phyloP scores from a whole-genome alignment of 208 protist genomes.

The Tritrichomonas musculus region DNA sequence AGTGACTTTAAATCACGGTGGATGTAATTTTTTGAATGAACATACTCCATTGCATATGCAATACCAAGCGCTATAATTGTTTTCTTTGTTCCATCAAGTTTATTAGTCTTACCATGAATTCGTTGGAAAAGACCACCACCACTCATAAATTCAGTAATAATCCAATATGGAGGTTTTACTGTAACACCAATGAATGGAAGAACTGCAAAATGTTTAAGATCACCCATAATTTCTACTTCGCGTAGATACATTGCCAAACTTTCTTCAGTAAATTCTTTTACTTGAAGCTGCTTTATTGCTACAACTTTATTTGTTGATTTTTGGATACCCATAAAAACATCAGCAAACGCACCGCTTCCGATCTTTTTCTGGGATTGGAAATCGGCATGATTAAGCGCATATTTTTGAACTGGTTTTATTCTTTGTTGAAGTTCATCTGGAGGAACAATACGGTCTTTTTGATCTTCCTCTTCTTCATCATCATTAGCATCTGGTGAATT shows the following conservation, averaged over 20 bases:
- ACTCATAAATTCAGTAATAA: conserved; percentile 20
- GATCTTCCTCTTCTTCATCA: not conserved
- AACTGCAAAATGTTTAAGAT: not conserved
- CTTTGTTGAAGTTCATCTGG: not conserved
- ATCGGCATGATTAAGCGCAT: not conserved
- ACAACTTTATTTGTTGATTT: not conserved
- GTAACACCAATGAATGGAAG: not conserved
- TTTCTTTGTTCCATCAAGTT: not conserved
- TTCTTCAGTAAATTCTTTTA: not conserved
- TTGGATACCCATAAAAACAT: not conserved
- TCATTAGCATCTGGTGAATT: too few relatives aligned
- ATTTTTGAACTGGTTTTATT: not conserved
- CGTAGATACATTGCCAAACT: not conserved
- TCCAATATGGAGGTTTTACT: not conserved
- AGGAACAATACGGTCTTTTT: not conserved
- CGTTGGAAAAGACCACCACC: not conserved
- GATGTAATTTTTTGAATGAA: not conserved
- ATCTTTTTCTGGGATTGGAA: conserved; percentile 3
- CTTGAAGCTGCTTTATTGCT: not conserved
- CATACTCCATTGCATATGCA: not conserved
- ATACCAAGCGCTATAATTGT: conserved; percentile 17
- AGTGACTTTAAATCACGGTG: conserved; percentile 7
- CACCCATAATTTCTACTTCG: not conserved
- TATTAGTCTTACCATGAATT: not conserved
- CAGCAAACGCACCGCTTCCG: not conserved